A percentile compares a stretch with the other conserved stretches of the same genome.
Conservation (phyloP, 2,329 filamentous ascomycete species). For the Drechslera avenae region DNA sequence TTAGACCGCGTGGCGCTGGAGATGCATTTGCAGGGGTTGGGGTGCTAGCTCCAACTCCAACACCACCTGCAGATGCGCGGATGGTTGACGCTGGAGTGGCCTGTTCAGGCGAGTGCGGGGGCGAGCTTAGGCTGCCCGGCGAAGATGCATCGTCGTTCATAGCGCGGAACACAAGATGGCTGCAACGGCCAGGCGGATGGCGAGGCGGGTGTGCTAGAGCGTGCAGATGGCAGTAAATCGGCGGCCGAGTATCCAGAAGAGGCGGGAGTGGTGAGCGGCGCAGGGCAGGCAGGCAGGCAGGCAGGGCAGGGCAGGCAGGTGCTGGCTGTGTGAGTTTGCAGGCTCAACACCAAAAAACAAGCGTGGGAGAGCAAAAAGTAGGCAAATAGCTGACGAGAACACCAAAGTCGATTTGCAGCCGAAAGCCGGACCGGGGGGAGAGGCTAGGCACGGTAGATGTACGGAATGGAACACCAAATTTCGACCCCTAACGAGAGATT, state of each 20-base stretch:
- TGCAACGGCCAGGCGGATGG: background rate
- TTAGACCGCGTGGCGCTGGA: slow-evolving; percentile 39
- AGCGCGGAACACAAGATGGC: slow-evolving; percentile 23
- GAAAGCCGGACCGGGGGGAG: slow-evolving; percentile 22
- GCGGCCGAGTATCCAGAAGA: background rate
- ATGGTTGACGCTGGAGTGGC: slow-evolving; percentile 42
- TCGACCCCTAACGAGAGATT: slow-evolving; percentile 25
- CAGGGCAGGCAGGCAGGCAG: background rate
- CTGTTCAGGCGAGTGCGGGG: slow-evolving; percentile 47
- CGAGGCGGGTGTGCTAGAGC: background rate
- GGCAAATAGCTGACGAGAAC: slow-evolving; percentile 39
- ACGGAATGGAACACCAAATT: slow-evolving; percentile 39
- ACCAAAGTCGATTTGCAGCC: slow-evolving; percentile 40
- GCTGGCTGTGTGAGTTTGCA: slow-evolving; percentile 25
- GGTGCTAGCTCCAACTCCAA: slow-evolving; percentile 39
- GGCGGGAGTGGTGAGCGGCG: background rate
- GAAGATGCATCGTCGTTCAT: slow-evolving; percentile 46
- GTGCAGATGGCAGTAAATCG: background rate
- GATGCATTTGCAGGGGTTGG: slow-evolving; percentile 39
- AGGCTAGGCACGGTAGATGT: slow-evolving; percentile 26
- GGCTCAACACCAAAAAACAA: slow-evolving; percentile 46
- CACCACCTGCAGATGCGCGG: slow-evolving; percentile 35
- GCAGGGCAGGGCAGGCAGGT: slow-evolving; percentile 4
- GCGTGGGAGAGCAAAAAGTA: slow-evolving; percentile 30
- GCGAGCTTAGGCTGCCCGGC: slow-evolving; percentile 45